Base-by-base conservation (phyloP, 2,329 filamentous ascomycete species). In the Epicoccum sorghinum region DNA sequence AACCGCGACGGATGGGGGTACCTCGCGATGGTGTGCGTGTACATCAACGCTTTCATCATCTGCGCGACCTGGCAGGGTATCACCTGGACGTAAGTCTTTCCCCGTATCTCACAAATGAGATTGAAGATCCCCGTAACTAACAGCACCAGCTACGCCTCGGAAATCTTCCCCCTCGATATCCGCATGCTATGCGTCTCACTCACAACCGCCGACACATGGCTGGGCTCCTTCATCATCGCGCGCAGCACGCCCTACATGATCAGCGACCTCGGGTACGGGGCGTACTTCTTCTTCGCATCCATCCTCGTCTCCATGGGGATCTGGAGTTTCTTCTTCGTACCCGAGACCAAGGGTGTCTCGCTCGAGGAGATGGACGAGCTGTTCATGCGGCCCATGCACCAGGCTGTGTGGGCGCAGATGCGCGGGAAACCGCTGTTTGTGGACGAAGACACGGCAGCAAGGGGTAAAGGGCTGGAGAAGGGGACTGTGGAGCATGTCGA, bases 31-130 rank as follows among this genome's bases (percentile, higher is more conserved):
- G 81, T 81, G 3, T 81, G 80, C 64, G 79, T 84, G 23, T 84
- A 83, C 72, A 71, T 84, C 1, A 84, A 83, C 58, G 81, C 77
- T 1, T 75, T 82, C 39, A 83, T 83, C 58, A 82, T 82, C 42
- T 81, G 75, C 45, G 74, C 75, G 1, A 76, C 75, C 1, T 78
- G 77, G 76, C 75, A 78, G 43, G 73, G 41, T 24, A 44, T 44
- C 18, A 44, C 41, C 4, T 44, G 41, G 41, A 7, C 42, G 18
- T 18, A 18, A 18, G 18, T 18, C 18, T 18, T 18, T 18, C 18
- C 18, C 18, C 18, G 18, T 18, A 18, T 3, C 18, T 18, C 18
- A 18, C 18, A 18, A 18, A 18, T 18, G 18, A 18, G 18, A 18
- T 18, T 18, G 18, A 18, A 18, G 18, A 18, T 18, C 18, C 18